These are phyloP conservation scores for Fusarium nanum DNA, from an alignment of 2,329 filamentous ascomycete species.

Conservation along the genomic window DNA sequence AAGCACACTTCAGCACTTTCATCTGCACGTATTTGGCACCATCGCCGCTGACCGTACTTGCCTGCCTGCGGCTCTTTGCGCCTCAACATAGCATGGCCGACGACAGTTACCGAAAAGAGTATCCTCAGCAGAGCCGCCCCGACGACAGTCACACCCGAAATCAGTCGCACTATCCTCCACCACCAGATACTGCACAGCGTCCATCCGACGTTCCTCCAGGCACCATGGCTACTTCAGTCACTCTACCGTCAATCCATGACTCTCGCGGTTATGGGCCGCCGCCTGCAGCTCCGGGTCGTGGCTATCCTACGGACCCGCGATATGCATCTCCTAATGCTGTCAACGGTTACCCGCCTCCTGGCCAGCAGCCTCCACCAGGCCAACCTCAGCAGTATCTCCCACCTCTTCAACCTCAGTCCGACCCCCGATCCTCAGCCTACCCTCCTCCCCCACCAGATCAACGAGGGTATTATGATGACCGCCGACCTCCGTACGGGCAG, in stretches of 20 bases:
- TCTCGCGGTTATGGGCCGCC: slow-evolving; percentile 53
- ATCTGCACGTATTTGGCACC: slow-evolving; percentile 24
- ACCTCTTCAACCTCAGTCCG: slow-evolving; percentile 54
- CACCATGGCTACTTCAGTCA: slow-evolving; percentile 59
- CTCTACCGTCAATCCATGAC: slow-evolving; percentile 64
- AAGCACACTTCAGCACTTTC: slow-evolving; percentile 13
- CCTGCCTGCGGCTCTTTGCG: slow-evolving; percentile 44
- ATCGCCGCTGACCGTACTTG: slow-evolving; percentile 37
- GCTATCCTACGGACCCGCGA: slow-evolving; percentile 51
- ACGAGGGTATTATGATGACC: slow-evolving; percentile 54
- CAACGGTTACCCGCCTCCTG: slow-evolving; percentile 61
- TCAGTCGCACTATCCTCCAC: slow-evolving; percentile 54
- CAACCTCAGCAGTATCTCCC: slow-evolving; percentile 52
- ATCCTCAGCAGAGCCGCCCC: slow-evolving; percentile 51
- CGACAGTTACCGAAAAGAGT: slow-evolving; percentile 54
- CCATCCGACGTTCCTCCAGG: slow-evolving; percentile 45
- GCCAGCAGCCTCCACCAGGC: slow-evolving; percentile 40
- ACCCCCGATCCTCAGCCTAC: slow-evolving; percentile 52
- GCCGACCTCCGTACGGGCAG: slow-evolving; percentile 51
- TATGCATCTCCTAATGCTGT: slow-evolving; percentile 59
- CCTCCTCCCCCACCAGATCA: slow-evolving; percentile 55
- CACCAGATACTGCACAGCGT: slow-evolving; percentile 56
- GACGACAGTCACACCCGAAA: slow-evolving; percentile 58
- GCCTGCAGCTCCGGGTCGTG: slow-evolving; percentile 48
- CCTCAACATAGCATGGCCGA: slow-evolving; percentile 54